phyloP scores from a whole-genome alignment of 306 rosid genomes.

The Ziziphus jujuba region DNA sequence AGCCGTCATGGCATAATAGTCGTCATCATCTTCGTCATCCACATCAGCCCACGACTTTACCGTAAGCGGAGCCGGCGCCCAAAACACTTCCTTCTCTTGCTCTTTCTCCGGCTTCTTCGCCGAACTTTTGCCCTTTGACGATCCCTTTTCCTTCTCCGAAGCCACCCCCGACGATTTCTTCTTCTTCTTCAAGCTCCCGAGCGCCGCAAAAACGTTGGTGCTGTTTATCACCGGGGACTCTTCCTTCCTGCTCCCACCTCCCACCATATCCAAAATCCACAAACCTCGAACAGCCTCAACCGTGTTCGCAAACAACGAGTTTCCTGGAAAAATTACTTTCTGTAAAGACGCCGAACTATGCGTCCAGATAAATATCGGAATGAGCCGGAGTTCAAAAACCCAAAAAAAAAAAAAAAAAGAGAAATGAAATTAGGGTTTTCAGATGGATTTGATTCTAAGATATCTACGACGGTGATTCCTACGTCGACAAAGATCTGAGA shows the following conservation, averaged over 20 bases:
- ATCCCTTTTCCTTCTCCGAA: background rate
- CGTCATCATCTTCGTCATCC: constrained; percentile 74
- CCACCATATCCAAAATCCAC: constrained; percentile 52
- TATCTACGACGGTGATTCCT: no score
- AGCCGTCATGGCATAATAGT: constrained; percentile 60
- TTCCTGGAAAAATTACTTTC: no score
- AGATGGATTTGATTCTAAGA: no score
- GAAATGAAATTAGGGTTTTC: no score
- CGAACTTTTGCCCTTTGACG: constrained; percentile 8
- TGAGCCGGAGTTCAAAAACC: no score
- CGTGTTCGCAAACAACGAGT: constrained; percentile 10
- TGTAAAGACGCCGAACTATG: no score
- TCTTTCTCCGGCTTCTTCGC: constrained; percentile 16
- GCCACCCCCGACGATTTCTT: constrained; percentile 56
- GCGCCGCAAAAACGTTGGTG: constrained; percentile 74
- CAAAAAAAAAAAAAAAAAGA: no score
- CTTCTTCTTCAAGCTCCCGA: constrained; percentile 70
- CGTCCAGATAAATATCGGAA: no score
- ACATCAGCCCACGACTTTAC: constrained; percentile 71
- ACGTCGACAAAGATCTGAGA: no score
- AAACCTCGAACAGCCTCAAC: background rate
- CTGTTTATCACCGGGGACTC: constrained; percentile 50
- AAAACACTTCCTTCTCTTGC: constrained; percentile 41
- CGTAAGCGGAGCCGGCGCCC: constrained; percentile 73
- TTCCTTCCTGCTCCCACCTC: constrained; percentile 61